A percentile compares a stretch with the other conserved stretches of the same genome.
These are phyloP conservation scores for Sonneratia alba DNA, from an alignment of 345 rosid genomes.

Conservation along the genomic window DNA sequence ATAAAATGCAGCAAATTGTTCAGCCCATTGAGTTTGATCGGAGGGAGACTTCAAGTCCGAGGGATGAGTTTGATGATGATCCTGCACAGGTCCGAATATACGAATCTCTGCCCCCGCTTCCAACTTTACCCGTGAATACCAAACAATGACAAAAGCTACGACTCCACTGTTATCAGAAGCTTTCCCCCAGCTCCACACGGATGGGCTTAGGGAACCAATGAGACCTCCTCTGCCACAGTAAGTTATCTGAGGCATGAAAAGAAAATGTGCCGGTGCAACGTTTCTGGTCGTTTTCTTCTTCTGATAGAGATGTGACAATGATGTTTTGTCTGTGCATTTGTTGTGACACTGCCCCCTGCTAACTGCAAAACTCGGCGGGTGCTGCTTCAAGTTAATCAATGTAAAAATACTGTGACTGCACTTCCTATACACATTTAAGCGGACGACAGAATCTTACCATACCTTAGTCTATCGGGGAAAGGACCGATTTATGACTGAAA, in stretches of 20 bases:
- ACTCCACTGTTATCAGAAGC: slow-evolving; percentile 38
- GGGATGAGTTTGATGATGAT: slow-evolving; percentile 41
- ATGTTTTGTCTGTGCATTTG: neutral
- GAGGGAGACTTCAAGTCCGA: slow-evolving; percentile 21
- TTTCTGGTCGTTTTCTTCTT: neutral
- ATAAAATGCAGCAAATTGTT: slow-evolving; percentile 28
- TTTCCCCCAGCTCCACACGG: slow-evolving; percentile 29
- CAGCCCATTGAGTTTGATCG: slow-evolving; percentile 25
- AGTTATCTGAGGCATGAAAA: slow-evolving; percentile 2
- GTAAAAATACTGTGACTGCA: neutral
- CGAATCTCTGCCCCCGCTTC: slow-evolving; percentile 81
- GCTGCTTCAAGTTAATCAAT: neutral
- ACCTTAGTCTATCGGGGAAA: too few relatives aligned
- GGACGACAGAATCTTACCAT: too few relatives aligned
- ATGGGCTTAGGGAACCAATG: slow-evolving; percentile 26
- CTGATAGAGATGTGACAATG: neutral
- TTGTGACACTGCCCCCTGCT: neutral
- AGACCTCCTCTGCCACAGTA: slow-evolving; percentile 17
- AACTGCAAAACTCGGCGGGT: neutral
- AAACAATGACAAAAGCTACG: slow-evolving; percentile 34
- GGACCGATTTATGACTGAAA: too few relatives aligned
- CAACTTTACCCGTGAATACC: slow-evolving; percentile 37
- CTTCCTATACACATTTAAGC: neutral
- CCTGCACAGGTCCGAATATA: slow-evolving; percentile 51
- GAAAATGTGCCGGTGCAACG: neutral